phyloP scores from a whole-genome alignment of 2,329 filamentous ascomycete genomes.

The Akanthomyces muscarius region DNA sequence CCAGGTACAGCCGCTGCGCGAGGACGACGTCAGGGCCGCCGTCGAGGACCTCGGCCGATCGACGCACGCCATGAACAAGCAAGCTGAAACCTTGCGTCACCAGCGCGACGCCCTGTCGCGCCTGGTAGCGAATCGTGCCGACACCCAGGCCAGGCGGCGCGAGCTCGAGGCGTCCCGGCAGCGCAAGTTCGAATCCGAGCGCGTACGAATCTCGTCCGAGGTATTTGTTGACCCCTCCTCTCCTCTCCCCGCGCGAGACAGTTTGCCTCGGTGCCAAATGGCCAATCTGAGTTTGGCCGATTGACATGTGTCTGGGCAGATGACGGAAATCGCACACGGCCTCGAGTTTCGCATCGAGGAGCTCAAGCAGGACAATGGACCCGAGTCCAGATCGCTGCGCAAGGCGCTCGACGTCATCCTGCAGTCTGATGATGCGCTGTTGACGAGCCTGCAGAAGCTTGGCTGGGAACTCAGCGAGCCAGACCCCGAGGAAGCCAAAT shows the following conservation, averaged over 20 bases:
- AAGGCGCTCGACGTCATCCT: slow-evolving; percentile 48
- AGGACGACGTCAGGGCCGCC: slow-evolving; percentile 57
- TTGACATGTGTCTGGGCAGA: slow-evolving; percentile 29
- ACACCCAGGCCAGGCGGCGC: slow-evolving; percentile 27
- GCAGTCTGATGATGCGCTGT: slow-evolving; percentile 60
- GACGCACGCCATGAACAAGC: slow-evolving; percentile 60
- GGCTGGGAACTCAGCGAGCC: slow-evolving; percentile 55
- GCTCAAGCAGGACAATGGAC: slow-evolving; percentile 45
- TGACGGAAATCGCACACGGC: slow-evolving; percentile 45
- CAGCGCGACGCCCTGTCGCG: slow-evolving; percentile 58
- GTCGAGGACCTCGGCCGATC: slow-evolving; percentile 62
- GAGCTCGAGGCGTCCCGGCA: slow-evolving; percentile 28
- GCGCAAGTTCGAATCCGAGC: slow-evolving; percentile 33
- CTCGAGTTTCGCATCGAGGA: slow-evolving; percentile 45
- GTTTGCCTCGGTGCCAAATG: background rate
- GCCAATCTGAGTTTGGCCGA: too few relatives aligned
- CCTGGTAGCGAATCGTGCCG: slow-evolving; percentile 41
- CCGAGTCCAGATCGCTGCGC: slow-evolving; percentile 40
- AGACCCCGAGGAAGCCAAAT: slow-evolving; percentile 48
- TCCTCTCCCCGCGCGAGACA: background rate
- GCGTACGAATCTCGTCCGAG: slow-evolving; percentile 38
- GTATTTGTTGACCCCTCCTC: slow-evolving; percentile 27
- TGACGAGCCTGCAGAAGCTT: slow-evolving; percentile 63
- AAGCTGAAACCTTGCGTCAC: slow-evolving; percentile 56
- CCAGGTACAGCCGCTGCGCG: slow-evolving; percentile 47